A percentile compares a stretch with the other conserved stretches of the same genome.
phyloP scores from a whole-genome alignment of 192 early-diverging fungal genomes.

The Backusella parvicylindrica region DNA sequence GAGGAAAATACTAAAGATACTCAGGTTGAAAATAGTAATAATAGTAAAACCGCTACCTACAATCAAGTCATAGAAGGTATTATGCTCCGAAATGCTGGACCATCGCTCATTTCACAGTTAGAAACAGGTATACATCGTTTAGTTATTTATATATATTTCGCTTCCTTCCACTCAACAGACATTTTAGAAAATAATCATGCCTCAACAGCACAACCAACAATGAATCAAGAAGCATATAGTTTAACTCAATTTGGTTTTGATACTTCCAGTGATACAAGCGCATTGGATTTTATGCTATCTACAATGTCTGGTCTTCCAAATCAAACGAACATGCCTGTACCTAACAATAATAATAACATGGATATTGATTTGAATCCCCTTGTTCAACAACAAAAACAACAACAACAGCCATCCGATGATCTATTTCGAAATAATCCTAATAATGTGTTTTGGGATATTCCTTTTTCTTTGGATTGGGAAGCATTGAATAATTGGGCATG shows the following conservation, averaged over 20 bases:
- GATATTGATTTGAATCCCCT: neutral
- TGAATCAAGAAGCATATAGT: neutral
- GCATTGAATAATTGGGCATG: neutral
- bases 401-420: neutral
- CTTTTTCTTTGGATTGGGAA: neutral
- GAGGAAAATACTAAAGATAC: neutral
- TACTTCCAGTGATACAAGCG: neutral
- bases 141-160: neutral
- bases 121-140: constrained; percentile 3
- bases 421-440: neutral
- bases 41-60: neutral
- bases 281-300: neutral
- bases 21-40: neutral
- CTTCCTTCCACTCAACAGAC: neutral
- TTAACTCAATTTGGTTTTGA: constrained; percentile 1
- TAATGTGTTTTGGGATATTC: neutral
- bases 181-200: neutral
- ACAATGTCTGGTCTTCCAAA: neutral
- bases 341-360: neutral
- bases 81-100: neutral
- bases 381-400: neutral
- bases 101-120: neutral
- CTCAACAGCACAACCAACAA: neutral
- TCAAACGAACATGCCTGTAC: neutral
- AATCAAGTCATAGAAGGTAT: neutral